Conservation (phyloP, 2,329 filamentous ascomycete genomes). For the Podosphaera fusca region DNA sequence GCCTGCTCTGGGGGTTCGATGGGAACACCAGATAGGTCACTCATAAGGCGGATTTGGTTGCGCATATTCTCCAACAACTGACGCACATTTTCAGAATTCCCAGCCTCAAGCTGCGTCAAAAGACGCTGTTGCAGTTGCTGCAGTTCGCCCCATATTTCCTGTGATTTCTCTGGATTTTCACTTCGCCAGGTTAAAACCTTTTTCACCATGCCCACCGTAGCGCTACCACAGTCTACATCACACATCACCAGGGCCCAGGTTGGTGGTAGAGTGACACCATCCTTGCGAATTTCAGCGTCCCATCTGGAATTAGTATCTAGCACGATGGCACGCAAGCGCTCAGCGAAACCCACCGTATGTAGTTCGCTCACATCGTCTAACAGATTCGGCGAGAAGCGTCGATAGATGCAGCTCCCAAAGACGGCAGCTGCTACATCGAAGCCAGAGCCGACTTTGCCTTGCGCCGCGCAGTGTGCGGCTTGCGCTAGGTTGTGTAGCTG, state of each 20-base stretch:
- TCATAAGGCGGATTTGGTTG: constrained; percentile 54
- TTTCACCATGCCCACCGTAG: constrained; percentile 92
- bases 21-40: constrained; percentile 47
- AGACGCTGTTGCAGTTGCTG: constrained; percentile 54
- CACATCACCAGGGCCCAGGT: constrained; percentile 73
- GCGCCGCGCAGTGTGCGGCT: constrained; percentile 79
- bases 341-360: constrained; percentile 41
- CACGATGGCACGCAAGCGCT: constrained; percentile 39
- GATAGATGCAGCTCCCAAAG: constrained; percentile 76
- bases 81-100: constrained; percentile 21
- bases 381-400: constrained; percentile 68
- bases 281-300: constrained; percentile 58
- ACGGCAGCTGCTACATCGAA: constrained; percentile 90
- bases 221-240: constrained; percentile 81
- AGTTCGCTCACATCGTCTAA: constrained; percentile 44
- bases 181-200: constrained; percentile 66
- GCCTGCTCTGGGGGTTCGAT: constrained; percentile 82
- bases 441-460: constrained; percentile 87
- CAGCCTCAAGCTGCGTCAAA: constrained; percentile 34
- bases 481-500: constrained; percentile 83
- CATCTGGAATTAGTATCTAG: constrained; percentile 37
- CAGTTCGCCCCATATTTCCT: constrained; percentile 48
- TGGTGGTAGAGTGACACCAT: constrained; percentile 43
- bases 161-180: constrained; percentile 37
- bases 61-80: constrained; percentile 28